Conservation (phyloP, 495 filamentous ascomycete genomes). For the Penicillium daleae region DNA sequence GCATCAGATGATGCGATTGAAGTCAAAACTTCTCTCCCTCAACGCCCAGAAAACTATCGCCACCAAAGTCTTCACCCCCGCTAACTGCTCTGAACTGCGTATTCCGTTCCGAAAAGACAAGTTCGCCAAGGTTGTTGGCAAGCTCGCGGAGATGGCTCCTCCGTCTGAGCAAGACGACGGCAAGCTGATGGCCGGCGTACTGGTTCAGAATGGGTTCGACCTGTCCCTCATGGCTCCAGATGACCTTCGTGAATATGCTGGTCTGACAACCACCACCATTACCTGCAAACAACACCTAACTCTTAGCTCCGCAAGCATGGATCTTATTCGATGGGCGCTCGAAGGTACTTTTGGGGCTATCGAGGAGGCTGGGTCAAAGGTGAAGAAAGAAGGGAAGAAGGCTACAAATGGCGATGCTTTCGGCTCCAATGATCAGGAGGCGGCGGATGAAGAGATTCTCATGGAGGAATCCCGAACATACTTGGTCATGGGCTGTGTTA, state of each 20-base stretch:
- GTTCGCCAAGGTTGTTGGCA: slow-evolving; percentile 93
- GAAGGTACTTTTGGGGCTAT: slow-evolving; percentile 91
- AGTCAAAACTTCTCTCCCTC: slow-evolving; percentile 88
- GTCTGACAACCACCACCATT: slow-evolving; percentile 90
- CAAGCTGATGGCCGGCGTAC: slow-evolving; percentile 78
- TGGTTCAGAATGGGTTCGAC: slow-evolving; percentile 97
- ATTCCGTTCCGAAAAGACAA: slow-evolving; percentile 98
- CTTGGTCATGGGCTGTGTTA: slow-evolving; percentile 88
- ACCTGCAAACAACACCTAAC: slow-evolving; percentile 86
- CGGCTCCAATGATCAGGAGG: slow-evolving; percentile 47
- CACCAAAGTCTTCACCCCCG: slow-evolving; percentile 88
- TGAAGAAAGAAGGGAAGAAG: slow-evolving; percentile 42
- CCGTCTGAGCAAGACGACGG: slow-evolving; percentile 54
- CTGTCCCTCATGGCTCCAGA: slow-evolving; percentile 95
- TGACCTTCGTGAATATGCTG: slow-evolving; percentile 92
- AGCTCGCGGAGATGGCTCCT: slow-evolving; percentile 79
- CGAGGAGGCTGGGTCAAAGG: slow-evolving; percentile 60
- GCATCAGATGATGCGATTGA: slow-evolving; percentile 96
- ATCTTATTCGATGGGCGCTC: slow-evolving; percentile 89
- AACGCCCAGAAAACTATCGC: slow-evolving; percentile 79
- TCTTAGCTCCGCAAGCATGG: slow-evolving; percentile 84
- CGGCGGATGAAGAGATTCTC: slow-evolving; percentile 56
- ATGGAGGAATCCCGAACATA: slow-evolving; percentile 56
- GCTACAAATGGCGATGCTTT: slow-evolving; percentile 36
- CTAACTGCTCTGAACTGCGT: slow-evolving; percentile 92